These are phyloP conservation scores for Malassezia restricta DNA, from an alignment of 1,284 basidiomycete genomes.

Conservation along the genomic window DNA sequence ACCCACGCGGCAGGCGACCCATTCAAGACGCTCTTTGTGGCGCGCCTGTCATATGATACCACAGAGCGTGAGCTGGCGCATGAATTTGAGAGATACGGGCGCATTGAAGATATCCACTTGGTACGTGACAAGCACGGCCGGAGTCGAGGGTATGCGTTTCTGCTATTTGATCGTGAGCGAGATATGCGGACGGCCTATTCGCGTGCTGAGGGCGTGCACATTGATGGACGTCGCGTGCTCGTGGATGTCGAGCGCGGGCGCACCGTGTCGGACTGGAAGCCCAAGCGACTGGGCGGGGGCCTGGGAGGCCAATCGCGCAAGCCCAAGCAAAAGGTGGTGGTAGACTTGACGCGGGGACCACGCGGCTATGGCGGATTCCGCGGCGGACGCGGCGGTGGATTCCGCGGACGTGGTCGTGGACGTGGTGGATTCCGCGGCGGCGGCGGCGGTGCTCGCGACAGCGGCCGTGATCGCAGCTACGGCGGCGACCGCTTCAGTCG, in stretches of 20 bases:
- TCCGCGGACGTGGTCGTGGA: slow-evolving; percentile 47
- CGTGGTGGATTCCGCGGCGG: slow-evolving; percentile 18
- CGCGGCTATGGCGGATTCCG: slow-evolving; percentile 18
- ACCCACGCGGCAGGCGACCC: slow-evolving; percentile 89
- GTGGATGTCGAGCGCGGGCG: slow-evolving; percentile 97
- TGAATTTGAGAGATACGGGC: slow-evolving; percentile 90
- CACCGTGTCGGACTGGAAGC: slow-evolving; percentile 97
- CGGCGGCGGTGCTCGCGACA: not conserved
- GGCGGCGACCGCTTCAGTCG: not conserved
- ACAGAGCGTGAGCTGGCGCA: slow-evolving; percentile 80
- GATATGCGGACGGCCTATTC: slow-evolving; percentile 68
- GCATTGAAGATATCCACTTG: slow-evolving; percentile 79
- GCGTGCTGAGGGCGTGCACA: slow-evolving; percentile 92
- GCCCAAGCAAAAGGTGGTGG: slow-evolving; percentile 22
- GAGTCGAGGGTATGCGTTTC: slow-evolving; percentile 83
- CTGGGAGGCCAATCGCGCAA: slow-evolving; percentile 67
- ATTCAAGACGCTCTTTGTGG: slow-evolving; percentile 95
- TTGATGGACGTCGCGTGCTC: slow-evolving; percentile 83
- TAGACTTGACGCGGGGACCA: not conserved
- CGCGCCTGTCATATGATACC: slow-evolving; percentile 77
- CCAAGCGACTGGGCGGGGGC: slow-evolving; percentile 82
- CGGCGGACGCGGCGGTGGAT: slow-evolving; percentile 31
- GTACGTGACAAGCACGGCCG: slow-evolving; percentile 71
- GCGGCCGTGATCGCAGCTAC: not conserved
- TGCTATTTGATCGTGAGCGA: slow-evolving; percentile 91